Conservation (phyloP, 2,329 filamentous ascomycete species). For the Trichoderma polysporum region DNA sequence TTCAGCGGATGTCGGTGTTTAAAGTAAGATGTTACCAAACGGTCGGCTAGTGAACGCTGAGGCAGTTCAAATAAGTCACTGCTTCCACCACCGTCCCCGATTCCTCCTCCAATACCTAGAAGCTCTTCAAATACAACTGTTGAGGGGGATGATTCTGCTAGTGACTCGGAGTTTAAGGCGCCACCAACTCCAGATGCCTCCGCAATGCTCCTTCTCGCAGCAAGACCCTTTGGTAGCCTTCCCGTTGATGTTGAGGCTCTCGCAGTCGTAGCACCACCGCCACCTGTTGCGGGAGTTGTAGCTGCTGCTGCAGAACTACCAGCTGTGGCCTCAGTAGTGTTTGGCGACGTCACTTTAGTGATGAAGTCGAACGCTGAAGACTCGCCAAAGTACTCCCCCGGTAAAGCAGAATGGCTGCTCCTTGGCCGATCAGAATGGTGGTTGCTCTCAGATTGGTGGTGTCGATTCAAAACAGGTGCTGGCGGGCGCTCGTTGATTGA, state of each 20-base stretch:
- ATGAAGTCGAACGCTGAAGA: slow-evolving; percentile 15
- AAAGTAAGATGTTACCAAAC: slow-evolving; percentile 6
- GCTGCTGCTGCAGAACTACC: background rate
- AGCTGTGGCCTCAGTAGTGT: background rate
- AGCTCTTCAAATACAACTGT: slow-evolving; percentile 15
- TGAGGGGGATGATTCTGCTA: slow-evolving; percentile 8
- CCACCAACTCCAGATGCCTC: background rate
- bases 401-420: slow-evolving; percentile 9
- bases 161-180: background rate
- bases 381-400: slow-evolving; percentile 14
- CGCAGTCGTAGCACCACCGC: background rate
- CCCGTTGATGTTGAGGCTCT: background rate
- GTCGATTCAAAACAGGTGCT: background rate
- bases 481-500: background rate
- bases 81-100: slow-evolving; percentile 3
- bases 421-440: background rate
- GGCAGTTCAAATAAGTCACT: slow-evolving; percentile 14
- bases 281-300: background rate
- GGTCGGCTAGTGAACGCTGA: slow-evolving; percentile 7
- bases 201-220: background rate
- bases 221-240: background rate
- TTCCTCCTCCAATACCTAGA: slow-evolving; percentile 3
- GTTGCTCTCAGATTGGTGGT: background rate
- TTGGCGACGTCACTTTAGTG: slow-evolving; percentile 10
- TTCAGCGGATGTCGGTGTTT: slow-evolving; percentile 13